Evolutionary conservation across 495 filamentous ascomycete genomes (phyloP).

Genomic region (Xylaria palmicola): DNA sequence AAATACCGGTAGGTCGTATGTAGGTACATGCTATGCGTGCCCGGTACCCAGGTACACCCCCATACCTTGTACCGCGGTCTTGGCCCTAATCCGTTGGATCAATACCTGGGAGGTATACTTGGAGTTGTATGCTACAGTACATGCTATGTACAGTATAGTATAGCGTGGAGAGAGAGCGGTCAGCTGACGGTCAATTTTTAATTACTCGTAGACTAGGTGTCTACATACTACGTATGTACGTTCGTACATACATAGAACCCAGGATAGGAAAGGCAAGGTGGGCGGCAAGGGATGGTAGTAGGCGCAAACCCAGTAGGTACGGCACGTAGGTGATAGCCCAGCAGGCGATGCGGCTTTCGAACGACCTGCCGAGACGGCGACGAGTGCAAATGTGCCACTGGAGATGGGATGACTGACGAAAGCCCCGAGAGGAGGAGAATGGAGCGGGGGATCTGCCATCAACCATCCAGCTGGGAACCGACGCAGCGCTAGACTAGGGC

Average conservation of each 20-base stretch:
- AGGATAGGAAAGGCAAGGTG: not conserved
- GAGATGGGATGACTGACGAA: constrained; percentile 2
- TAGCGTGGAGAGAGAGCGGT: not conserved
- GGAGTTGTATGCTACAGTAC: no score
- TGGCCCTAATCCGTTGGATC: not conserved
- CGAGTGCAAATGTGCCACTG: not conserved
- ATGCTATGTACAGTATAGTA: not conserved
- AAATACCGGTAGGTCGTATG: no score
- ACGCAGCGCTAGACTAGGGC: constrained; percentile 7
- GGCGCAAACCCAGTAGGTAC: no score
- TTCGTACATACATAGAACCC: no score
- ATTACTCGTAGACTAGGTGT: no score
- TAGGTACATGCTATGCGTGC: no score
- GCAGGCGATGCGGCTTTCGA: not conserved
- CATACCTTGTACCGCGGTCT: no score
- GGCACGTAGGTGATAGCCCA: not conserved
- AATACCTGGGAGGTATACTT: not conserved
- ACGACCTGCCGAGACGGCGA: not conserved
- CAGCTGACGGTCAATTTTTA: constrained; percentile 1
- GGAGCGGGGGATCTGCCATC: constrained; percentile 27
- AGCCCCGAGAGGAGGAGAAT: constrained; percentile 9
- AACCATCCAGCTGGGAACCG: constrained; percentile 35
- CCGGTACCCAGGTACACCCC: no score
- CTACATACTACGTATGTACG: no score
- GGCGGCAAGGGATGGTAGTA: no score